Evolutionary conservation across 805 yeast species (phyloP).

Genomic region (Schizosaccharomyces cryophilus): DNA sequence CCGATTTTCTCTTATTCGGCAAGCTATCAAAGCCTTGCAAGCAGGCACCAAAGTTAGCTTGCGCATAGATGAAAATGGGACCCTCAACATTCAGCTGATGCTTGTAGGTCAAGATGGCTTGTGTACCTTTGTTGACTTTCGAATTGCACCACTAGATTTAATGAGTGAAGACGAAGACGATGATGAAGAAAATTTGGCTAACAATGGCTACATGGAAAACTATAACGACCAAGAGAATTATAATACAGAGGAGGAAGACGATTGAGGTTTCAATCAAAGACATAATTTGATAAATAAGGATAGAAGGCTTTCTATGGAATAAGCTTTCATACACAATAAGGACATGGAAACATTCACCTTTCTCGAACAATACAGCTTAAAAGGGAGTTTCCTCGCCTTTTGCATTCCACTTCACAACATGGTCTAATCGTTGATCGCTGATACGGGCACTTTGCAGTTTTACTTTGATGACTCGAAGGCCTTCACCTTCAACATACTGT

Average conservation of each 20-base stretch:
- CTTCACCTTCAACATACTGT: neutral
- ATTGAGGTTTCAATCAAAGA: neutral
- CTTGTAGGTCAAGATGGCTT: neutral
- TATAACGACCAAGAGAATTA: neutral
- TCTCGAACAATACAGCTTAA: neutral
- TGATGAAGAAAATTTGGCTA: neutral
- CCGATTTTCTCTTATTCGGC: slow-evolving; percentile 1
- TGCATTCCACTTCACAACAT: neutral
- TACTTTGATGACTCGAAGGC: neutral
- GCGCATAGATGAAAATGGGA: slow-evolving; percentile 1
- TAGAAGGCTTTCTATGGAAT: too few species aligned
- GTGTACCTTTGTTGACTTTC: slow-evolving; percentile 1
- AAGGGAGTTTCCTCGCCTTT: neutral
- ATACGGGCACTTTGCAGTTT: neutral
- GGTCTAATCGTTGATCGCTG: neutral
- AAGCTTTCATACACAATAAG: too few species aligned
- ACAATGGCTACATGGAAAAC: neutral
- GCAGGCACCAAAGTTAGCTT: neutral
- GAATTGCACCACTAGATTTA: neutral
- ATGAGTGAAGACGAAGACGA: neutral
- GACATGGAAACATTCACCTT: too few species aligned
- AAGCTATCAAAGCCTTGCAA: neutral
- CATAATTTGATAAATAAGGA: too few species aligned
- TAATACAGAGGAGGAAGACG: neutral
- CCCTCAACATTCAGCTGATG: slow-evolving; percentile 1